Evolutionary conservation across 1,284 basidiomycete species (phyloP), one percentile per base, ranked within the genome.

Genomic region (Pisolithus thermaeus): DNA sequence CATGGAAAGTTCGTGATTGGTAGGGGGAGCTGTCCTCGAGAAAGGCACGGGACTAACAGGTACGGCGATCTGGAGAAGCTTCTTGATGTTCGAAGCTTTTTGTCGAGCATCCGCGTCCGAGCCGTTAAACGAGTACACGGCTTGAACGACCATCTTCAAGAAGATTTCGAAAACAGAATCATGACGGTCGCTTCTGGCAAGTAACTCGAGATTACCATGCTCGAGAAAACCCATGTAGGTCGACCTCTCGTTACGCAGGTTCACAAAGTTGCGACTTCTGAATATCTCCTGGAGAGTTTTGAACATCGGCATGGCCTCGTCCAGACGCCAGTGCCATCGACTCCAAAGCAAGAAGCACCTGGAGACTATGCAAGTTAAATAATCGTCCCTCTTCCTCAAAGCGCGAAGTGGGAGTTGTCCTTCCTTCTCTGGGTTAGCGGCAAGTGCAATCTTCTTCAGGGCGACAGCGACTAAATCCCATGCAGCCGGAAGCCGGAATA

Each of bases 211-310:
- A 59, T 90, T 76, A 50, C 78, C 77, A 16, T 82, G 63, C 18
- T 79, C 73, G 51, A 98, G 75, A n/a, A 96, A 97, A 2, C 73
- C 69, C 1, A 94, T 90, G 60, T 88, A 93, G 55, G 90, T 89
- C 47, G 82, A 73, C 20, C 59, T 62, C 62, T 98, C 94, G 16
- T 82, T 81, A 1, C 80, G 76, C 28, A 97, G 75, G 64, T 92
- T 90, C 14, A 82, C 77, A 54, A 93, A 90, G 50, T 84, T 83
- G 25, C 95, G 84, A 45, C 80, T 83, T 56, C 85, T 83, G 70
- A 97, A 94, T 22, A 95, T 80, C 39, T 83, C 79, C 37, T 82
- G 81, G 1, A 97, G 74, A 36, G 81, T 77, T 44, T 79, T 79
- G 52, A 93, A 78, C 61, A 93, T 70, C 23, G 53, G 62, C 4